Conservation (phyloP, 2,329 filamentous ascomycete species). For the Trematosphaeria pertusa region DNA sequence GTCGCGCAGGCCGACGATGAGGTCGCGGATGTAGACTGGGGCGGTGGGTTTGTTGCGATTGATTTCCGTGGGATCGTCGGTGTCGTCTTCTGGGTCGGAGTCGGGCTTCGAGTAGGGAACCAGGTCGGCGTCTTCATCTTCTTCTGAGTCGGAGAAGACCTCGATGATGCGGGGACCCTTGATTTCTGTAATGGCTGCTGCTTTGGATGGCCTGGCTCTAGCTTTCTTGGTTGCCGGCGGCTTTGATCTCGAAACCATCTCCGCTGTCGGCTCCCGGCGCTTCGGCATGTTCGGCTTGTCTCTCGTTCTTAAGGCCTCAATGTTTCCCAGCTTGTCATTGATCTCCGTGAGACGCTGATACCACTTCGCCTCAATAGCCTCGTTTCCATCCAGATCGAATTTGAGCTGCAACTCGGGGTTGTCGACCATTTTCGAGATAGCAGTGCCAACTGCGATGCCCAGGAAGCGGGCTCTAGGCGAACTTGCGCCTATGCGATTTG, state of each 20-base stretch:
- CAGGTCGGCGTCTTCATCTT: conserved; percentile 67
- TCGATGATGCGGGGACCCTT: conserved; percentile 57
- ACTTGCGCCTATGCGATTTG: conserved; percentile 81
- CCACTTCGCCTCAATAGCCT: conserved; percentile 74
- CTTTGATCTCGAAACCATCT: conserved; percentile 21
- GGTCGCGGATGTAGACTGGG: conserved; percentile 89
- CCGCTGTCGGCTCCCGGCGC: neutral
- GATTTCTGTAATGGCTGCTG: conserved; percentile 28
- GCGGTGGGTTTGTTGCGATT: conserved; percentile 81
- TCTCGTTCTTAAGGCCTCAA: conserved; percentile 23
- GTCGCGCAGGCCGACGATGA: conserved; percentile 80
- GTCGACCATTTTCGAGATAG: conserved; percentile 70
- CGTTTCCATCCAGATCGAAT: conserved; percentile 83
- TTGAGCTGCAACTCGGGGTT: conserved; percentile 74
- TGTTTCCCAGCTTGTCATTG: conserved; percentile 66
- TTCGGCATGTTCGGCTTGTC: conserved; percentile 4
- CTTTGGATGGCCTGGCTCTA: conserved; percentile 14
- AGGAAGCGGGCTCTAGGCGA: conserved; percentile 79
- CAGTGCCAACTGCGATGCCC: conserved; percentile 86
- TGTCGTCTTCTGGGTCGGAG: conserved; percentile 87
- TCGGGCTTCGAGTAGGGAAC: conserved; percentile 83
- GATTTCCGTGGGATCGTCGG: conserved; percentile 89
- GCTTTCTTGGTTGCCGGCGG: neutral
- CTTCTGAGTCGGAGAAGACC: conserved; percentile 57
- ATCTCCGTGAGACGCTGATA: conserved; percentile 72